A percentile compares a stretch with the other conserved stretches of the same genome.
Evolutionary conservation across 2,329 filamentous ascomycete species (phyloP).

Genomic region (Aspergillus candidus): DNA sequence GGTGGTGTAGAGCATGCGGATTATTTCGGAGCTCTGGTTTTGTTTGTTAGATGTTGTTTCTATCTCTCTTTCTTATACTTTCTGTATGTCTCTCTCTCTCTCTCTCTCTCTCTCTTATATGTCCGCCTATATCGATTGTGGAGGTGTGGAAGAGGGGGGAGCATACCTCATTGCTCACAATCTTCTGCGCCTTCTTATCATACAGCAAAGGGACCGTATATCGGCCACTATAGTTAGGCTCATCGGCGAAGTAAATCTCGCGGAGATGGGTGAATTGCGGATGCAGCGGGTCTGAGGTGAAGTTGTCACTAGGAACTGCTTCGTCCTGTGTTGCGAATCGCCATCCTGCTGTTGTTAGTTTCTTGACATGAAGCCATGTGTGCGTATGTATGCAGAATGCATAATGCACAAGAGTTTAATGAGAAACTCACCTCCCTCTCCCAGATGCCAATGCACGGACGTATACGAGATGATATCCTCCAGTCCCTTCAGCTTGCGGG

Average conservation of each 20-base stretch:
- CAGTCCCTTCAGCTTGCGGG: conserved; percentile 82
- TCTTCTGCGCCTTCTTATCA: conserved; percentile 62
- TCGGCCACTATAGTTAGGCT: conserved; percentile 66
- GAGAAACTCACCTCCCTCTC: conserved; percentile 49
- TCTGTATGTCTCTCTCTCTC: neutral
- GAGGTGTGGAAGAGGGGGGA: neutral
- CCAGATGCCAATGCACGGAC: conserved; percentile 90
- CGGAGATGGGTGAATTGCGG: conserved; percentile 66
- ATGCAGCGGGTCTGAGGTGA: conserved; percentile 52
- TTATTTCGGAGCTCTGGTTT: conserved; percentile 65
- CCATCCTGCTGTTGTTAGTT: conserved; percentile 56
- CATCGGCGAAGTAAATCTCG: conserved; percentile 70
- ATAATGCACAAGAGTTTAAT: neutral
- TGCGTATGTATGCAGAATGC: neutral
- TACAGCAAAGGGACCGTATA: conserved; percentile 84
- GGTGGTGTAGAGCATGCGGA: conserved; percentile 78
- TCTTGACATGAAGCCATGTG: too few relatives aligned
- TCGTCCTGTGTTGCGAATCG: conserved; percentile 67
- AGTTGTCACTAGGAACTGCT: conserved; percentile 51
- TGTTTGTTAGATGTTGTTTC: neutral
- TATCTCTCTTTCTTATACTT: neutral
- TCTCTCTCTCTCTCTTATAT: neutral
- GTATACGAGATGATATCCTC: conserved; percentile 75
- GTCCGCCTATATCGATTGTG: neutral
- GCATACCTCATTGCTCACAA: conserved; percentile 78